phyloP scores from a whole-genome alignment of 1,284 basidiomycete genomes.

The Ganoderma resinaceum region DNA sequence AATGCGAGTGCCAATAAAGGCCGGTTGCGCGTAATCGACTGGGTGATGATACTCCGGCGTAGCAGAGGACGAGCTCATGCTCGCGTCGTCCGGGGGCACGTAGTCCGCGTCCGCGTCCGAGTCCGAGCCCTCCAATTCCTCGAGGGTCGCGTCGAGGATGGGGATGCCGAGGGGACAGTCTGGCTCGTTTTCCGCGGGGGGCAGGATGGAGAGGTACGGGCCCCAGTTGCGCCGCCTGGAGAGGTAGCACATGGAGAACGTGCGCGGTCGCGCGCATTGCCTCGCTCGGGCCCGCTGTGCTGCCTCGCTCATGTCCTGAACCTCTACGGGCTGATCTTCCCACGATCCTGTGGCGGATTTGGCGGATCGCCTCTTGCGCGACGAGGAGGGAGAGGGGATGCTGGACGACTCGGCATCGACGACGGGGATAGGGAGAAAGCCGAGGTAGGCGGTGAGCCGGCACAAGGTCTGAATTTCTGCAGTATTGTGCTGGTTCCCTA shows the following conservation, averaged over 20 bases:
- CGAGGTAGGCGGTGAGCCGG: constrained; percentile 28
- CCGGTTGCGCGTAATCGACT: no score
- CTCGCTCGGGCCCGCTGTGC: constrained; percentile 36
- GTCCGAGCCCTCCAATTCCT: constrained; percentile 28
- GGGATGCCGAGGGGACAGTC: background rate
- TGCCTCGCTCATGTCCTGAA: constrained; percentile 23
- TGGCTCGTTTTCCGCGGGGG: background rate
- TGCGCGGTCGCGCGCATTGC: constrained; percentile 44
- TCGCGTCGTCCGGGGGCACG: constrained; percentile 29
- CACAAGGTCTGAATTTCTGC: constrained; percentile 25
- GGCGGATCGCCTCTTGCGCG: background rate
- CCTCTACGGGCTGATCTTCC: background rate
- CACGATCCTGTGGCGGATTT: background rate
- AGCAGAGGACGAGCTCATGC: constrained; percentile 12
- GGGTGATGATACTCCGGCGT: no score
- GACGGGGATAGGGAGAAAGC: constrained; percentile 25
- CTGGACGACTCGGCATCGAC: background rate
- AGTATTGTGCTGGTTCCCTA: constrained; percentile 35
- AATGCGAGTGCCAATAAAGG: background rate
- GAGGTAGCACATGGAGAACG: constrained; percentile 57
- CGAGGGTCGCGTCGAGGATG: constrained; percentile 7
- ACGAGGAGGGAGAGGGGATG: background rate
- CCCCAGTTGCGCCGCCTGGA: constrained; percentile 51
- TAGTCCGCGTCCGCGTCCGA: constrained; percentile 32
- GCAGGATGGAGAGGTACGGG: constrained; percentile 45